Evolutionary conservation across 2,329 filamentous ascomycete genomes (phyloP).

Genomic region (Spiromastix sp.): DNA sequence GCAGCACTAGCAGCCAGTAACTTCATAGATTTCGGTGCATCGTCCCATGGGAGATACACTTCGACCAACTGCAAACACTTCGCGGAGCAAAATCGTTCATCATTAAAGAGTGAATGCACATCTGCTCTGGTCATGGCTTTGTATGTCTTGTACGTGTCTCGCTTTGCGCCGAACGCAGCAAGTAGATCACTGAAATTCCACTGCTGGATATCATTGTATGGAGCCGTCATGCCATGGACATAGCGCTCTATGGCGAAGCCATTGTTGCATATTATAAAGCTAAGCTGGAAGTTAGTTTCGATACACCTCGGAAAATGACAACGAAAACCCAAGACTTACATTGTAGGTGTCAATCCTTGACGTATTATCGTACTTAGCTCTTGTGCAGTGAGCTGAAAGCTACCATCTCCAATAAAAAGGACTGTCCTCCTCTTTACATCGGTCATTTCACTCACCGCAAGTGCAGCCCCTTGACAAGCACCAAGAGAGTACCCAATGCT

Average conservation of each 20-base stretch:
- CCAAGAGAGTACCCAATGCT: slow-evolving; percentile 57
- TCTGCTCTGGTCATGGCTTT: slow-evolving; percentile 56
- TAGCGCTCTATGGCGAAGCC: slow-evolving; percentile 84
- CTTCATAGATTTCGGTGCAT: slow-evolving; percentile 59
- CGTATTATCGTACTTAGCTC: slow-evolving; percentile 77
- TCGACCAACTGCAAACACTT: slow-evolving; percentile 57
- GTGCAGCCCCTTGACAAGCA: slow-evolving; percentile 56
- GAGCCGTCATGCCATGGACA: slow-evolving; percentile 71
- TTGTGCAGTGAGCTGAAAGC: slow-evolving; percentile 74
- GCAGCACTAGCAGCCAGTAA: slow-evolving; percentile 58
- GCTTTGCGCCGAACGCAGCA: slow-evolving; percentile 51
- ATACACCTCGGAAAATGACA: no score
- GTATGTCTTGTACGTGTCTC: slow-evolving; percentile 48
- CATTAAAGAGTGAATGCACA: slow-evolving; percentile 50
- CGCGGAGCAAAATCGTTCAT: slow-evolving; percentile 50
- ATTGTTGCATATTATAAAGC: slow-evolving; percentile 79
- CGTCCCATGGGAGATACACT: slow-evolving; percentile 63
- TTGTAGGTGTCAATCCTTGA: slow-evolving; percentile 62
- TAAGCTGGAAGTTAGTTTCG: slow-evolving; percentile 33
- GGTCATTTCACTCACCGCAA: slow-evolving; percentile 58
- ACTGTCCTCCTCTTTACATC: slow-evolving; percentile 54
- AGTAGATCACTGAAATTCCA: slow-evolving; percentile 66
- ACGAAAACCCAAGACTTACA: slow-evolving; percentile 55
- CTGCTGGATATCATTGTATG: slow-evolving; percentile 68
- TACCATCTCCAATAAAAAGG: slow-evolving; percentile 81